Evolutionary conservation across 2,329 filamentous ascomycete genomes (phyloP).

Genomic region (Cyphellophora europaea): DNA sequence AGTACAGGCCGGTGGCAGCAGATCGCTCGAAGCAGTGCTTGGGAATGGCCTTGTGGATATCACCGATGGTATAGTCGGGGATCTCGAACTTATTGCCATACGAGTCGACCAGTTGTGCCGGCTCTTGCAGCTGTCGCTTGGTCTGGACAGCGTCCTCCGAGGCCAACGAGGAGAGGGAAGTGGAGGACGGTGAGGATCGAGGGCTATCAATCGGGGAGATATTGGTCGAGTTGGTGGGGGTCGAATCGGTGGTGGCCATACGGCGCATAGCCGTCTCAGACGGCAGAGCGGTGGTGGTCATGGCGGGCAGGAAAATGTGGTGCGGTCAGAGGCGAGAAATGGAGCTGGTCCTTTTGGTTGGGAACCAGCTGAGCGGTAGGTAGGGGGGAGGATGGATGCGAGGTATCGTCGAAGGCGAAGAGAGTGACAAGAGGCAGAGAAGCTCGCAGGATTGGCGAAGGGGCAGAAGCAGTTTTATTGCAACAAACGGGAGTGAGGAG

Average conservation of each 20-base stretch:
- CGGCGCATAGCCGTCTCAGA: constrained; percentile 33
- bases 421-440: constrained; percentile 1
- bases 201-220: constrained; percentile 52
- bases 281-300: constrained; percentile 43
- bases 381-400: neutral
- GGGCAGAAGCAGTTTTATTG: too few relatives aligned
- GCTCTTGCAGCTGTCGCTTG: constrained; percentile 30
- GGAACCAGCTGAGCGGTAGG: neutral
- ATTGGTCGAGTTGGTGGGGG: constrained; percentile 43
- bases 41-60: constrained; percentile 93
- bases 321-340: neutral
- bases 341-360: too few relatives aligned
- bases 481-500: too few relatives aligned
- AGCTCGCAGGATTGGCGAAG: neutral
- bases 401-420: neutral
- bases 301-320: constrained; percentile 16
- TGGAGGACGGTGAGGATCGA: constrained; percentile 63
- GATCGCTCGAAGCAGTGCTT: constrained; percentile 95
- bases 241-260: constrained; percentile 45
- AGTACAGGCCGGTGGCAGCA: constrained; percentile 61
- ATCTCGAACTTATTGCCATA: constrained; percentile 92
- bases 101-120: constrained; percentile 63
- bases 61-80: constrained; percentile 94
- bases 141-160: constrained; percentile 47
- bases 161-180: constrained; percentile 82